Conservation (phyloP, 2,329 filamentous ascomycete species). For the Phialophora chinensis region DNA sequence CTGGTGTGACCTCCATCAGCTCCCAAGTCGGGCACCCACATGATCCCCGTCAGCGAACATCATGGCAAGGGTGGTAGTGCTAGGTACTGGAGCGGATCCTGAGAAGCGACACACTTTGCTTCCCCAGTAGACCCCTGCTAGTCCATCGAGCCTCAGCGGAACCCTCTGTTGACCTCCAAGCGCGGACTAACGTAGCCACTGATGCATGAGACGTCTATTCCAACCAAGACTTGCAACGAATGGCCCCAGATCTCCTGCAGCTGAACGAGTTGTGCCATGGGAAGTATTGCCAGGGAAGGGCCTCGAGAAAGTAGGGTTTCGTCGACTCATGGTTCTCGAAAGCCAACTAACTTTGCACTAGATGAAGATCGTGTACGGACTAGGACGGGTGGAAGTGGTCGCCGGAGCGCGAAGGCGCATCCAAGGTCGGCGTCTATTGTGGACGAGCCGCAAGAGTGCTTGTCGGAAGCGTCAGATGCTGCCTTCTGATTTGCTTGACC, state of each 20-base stretch:
- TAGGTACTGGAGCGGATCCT: background rate
- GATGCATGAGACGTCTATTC: background rate
- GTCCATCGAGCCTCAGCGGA: background rate
- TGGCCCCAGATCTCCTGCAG: background rate
- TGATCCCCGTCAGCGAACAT: background rate
- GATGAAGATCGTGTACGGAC: background rate
- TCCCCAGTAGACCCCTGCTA: background rate
- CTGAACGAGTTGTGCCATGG: background rate
- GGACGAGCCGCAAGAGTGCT: background rate
- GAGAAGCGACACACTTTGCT: background rate
- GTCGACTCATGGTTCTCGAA: background rate
- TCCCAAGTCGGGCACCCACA: background rate
- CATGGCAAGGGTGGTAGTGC: background rate
- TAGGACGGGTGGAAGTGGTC: background rate
- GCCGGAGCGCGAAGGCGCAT: background rate
- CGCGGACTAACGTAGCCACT: background rate
- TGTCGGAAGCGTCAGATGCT: background rate
- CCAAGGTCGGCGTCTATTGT: background rate
- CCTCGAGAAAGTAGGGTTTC: background rate
- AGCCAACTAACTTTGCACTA: background rate
- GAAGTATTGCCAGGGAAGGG: background rate
- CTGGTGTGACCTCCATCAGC: background rate
- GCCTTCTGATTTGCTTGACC: background rate
- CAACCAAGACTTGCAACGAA: background rate
- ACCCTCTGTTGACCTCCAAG: background rate